Base-by-base conservation (phyloP, 176 grass and related monocot genomes). In the Leersia perrieri region DNA sequence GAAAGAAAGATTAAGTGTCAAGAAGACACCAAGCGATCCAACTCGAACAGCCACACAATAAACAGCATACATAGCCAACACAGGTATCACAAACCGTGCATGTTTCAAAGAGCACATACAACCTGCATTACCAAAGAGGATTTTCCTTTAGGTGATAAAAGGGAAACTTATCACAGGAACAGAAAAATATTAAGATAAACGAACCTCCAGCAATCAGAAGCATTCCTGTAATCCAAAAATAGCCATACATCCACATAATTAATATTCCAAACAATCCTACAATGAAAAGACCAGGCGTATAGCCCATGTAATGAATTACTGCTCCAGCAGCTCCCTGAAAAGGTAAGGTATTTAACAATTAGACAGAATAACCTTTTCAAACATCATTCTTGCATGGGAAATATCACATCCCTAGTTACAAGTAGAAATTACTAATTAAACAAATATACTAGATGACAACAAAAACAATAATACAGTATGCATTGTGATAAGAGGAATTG, bases 201-300 rank as follows among this genome's bases (percentile, higher is more conserved):
- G 47, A 68, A 99, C 97, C 97, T 99, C 97, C 97, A 80, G 87
- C 88, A 53, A 93, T 76, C 57, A 99, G 75, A 83, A 99, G 82
- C 75, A 96, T 79, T 88, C 93, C 87, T 63, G 89, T 91, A 61
- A 99, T 99, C 97, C 97, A 99, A 23, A 99, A 99, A 75, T 94
- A 88, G 23, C 97, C 97, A 70, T 91, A 93, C 86, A 99, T 90
- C 90, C 93, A 99, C 92, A 99, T 90, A 63, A 96, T 73, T 70
- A 93, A 83, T 57, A 96, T 99, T 25, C 92, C 93, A 87, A 91
- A 93, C 20, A 99, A 47, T 58, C 93, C 97, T 84, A 94, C 84
- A 62, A 96, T 94, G 74, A 90, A 86, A 82, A 94, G 80, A 39
- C 97, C 97, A 49, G 97, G 82, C 1, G 84, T 96, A 84, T 93